These are phyloP conservation scores for Backusella tuberculispora DNA, from an alignment of 192 early-diverging fungal species.

Conservation along the genomic window DNA sequence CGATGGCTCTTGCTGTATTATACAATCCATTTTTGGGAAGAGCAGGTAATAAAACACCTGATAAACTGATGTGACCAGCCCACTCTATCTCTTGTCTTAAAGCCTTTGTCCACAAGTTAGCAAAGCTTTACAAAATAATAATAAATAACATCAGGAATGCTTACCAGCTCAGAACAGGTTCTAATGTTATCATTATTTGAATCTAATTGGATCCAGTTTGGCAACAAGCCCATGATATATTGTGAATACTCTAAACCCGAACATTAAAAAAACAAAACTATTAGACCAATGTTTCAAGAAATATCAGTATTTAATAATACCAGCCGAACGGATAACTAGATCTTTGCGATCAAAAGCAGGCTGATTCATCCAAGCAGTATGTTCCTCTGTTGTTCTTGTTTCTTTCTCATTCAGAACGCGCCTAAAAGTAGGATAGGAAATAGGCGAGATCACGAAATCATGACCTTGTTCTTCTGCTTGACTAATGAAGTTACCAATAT, in stretches of 20 bases:
- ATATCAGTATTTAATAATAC: slow-evolving; percentile 2
- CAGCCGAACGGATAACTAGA: slow-evolving; percentile 48
- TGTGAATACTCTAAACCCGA: slow-evolving; percentile 16
- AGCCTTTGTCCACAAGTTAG: slow-evolving; percentile 32
- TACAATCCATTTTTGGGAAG: slow-evolving; percentile 36
- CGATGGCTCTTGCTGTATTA: slow-evolving; percentile 65
- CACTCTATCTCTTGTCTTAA: slow-evolving; percentile 68
- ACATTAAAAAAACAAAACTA: neutral
- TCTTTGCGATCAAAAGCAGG: slow-evolving; percentile 49
- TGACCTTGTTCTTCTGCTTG: slow-evolving; percentile 42
- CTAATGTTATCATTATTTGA: slow-evolving; percentile 44
- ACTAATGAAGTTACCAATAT: slow-evolving; percentile 19
- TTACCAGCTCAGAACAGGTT: slow-evolving; percentile 61
- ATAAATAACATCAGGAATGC: neutral
- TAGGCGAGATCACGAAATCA: slow-evolving; percentile 59
- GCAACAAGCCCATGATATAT: slow-evolving; percentile 48
- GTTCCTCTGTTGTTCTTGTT: slow-evolving; percentile 29
- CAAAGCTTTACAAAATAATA: neutral
- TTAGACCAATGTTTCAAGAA: neutral
- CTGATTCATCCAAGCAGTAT: slow-evolving; percentile 47
- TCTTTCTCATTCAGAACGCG: slow-evolving; percentile 46
- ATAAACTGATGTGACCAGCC: slow-evolving; percentile 70
- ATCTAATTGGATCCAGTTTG: slow-evolving; percentile 63
- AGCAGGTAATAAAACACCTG: slow-evolving; percentile 59
- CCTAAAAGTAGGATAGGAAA: slow-evolving; percentile 49